A percentile compares a stretch with the other conserved stretches of the same genome.
Evolutionary conservation across 768 basidiomycete genomes (phyloP).

Genomic region (Russula griseocarnosa): DNA sequence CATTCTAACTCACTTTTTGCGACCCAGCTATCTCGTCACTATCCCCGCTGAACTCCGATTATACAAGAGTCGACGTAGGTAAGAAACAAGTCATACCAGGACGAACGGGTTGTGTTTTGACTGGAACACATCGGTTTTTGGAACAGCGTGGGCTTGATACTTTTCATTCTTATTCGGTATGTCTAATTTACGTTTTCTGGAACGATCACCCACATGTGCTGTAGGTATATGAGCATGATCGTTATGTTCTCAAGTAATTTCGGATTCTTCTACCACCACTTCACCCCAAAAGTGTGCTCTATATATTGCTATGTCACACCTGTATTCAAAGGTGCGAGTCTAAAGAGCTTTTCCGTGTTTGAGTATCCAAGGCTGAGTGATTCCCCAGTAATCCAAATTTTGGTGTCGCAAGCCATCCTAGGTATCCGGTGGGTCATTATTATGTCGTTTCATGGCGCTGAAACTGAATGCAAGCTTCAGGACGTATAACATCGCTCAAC

Average conservation of each 20-base stretch:
- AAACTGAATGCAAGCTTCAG: conserved; percentile 34
- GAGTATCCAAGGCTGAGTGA: not conserved
- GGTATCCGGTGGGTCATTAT: conserved; percentile 47
- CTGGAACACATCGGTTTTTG: not conserved
- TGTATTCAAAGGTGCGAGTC: conserved; percentile 53
- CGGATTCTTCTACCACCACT: conserved; percentile 53
- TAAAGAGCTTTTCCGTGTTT: not conserved
- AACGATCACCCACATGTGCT: not conserved
- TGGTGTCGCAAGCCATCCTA: conserved; percentile 63
- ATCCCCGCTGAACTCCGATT: conserved; percentile 25
- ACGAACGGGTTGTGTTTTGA: not conserved
- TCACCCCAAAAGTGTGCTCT: conserved; percentile 46
- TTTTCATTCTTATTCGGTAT: conserved; percentile 26
- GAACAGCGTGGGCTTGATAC: conserved; percentile 22
- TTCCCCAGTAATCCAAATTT: conserved; percentile 51
- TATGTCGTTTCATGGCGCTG: not conserved
- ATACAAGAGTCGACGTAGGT: conserved; percentile 15
- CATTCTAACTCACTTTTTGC: not conserved
- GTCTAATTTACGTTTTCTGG: not conserved
- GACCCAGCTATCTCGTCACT: conserved; percentile 23
- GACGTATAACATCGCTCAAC: conserved; percentile 54
- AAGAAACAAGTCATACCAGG: not conserved
- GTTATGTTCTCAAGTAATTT: conserved; percentile 51
- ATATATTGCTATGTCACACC: conserved; percentile 51
- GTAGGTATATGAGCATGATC: conserved; percentile 45